Evolutionary conservation across 108 stramenopile genomes (phyloP).

Genomic region (Hondaea fermentalgiana): DNA sequence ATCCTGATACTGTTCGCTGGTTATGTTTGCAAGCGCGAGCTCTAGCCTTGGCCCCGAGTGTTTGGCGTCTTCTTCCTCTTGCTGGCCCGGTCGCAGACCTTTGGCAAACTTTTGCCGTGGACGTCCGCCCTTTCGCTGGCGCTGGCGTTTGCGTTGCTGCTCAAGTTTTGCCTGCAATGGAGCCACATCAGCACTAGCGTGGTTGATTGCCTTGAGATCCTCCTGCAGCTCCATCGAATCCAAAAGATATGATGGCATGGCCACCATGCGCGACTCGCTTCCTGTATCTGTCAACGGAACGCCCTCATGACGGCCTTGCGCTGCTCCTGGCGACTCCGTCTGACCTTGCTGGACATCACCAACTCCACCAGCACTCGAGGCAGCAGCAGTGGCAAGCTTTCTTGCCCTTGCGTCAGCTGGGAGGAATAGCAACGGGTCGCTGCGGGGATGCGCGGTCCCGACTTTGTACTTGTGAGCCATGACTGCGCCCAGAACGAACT

Average conservation of each 20-base stretch:
- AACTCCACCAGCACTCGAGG: neutral
- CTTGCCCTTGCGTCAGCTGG: neutral
- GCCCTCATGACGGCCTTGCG: neutral
- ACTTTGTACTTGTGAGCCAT: slow-evolving; percentile 13
- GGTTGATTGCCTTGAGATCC: neutral
- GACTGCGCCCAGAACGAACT: slow-evolving; percentile 23
- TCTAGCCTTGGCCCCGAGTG: neutral
- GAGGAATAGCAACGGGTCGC: slow-evolving; percentile 1
- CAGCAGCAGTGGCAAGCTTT: neutral
- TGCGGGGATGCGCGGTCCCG: slow-evolving; percentile 10
- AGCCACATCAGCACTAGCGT: neutral
- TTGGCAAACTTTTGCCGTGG: neutral
- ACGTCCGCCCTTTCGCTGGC: neutral
- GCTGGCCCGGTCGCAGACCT: neutral
- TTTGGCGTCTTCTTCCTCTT: neutral
- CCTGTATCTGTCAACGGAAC: neutral
- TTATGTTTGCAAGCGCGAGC: neutral
- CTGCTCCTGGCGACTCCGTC: neutral
- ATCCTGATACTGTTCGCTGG: neutral
- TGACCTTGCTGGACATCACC: neutral
- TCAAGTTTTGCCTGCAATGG: neutral
- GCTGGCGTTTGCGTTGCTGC: neutral
- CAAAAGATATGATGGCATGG: neutral
- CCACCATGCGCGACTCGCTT: neutral
- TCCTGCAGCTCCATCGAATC: neutral